Conservation (phyloP, 2,329 filamentous ascomycete genomes). For the Xylaria sp. region DNA sequence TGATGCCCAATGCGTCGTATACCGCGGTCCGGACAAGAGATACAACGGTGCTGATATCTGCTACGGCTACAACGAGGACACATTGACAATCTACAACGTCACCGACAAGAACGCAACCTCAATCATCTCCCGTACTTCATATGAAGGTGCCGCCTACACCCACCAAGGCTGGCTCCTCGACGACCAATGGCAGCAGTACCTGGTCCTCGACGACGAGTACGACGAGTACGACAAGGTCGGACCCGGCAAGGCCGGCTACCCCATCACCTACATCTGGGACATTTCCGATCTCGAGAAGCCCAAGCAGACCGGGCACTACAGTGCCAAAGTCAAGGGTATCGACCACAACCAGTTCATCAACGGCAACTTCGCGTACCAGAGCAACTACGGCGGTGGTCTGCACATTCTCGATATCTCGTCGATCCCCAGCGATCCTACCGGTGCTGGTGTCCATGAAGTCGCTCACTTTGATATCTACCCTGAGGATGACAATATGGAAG, state of each 20-base stretch:
- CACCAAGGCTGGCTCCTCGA: slow-evolving; percentile 50
- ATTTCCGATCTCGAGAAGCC: slow-evolving; percentile 37
- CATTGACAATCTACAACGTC: slow-evolving; percentile 46
- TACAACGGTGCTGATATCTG: slow-evolving; percentile 47
- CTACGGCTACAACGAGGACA: slow-evolving; percentile 52
- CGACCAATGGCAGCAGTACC: slow-evolving; percentile 32
- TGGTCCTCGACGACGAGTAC: slow-evolving; percentile 45
- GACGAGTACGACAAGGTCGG: slow-evolving; percentile 40
- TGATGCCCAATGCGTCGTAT: slow-evolving; percentile 55
- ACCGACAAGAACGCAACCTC: slow-evolving; percentile 39
- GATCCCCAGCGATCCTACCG: slow-evolving; percentile 30
- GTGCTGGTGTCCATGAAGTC: slow-evolving; percentile 32
- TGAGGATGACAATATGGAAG: slow-evolving; percentile 38
- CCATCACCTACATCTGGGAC: slow-evolving; percentile 45
- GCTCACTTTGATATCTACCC: slow-evolving; percentile 43
- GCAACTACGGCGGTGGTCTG: slow-evolving; percentile 41
- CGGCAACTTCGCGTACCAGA: slow-evolving; percentile 38
- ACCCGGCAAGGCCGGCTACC: slow-evolving; percentile 33
- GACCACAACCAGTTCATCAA: slow-evolving; percentile 42
- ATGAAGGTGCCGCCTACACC: slow-evolving; percentile 49
- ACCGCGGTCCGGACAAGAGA: slow-evolving; percentile 43
- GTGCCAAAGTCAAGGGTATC: slow-evolving; percentile 35
- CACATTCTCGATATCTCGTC: slow-evolving; percentile 33
- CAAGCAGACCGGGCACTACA: slow-evolving; percentile 38
- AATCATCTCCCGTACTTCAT: slow-evolving; percentile 47